Evolutionary conservation across 306 rosid species (phyloP).

Genomic region (Cicer chorassanicum): DNA sequence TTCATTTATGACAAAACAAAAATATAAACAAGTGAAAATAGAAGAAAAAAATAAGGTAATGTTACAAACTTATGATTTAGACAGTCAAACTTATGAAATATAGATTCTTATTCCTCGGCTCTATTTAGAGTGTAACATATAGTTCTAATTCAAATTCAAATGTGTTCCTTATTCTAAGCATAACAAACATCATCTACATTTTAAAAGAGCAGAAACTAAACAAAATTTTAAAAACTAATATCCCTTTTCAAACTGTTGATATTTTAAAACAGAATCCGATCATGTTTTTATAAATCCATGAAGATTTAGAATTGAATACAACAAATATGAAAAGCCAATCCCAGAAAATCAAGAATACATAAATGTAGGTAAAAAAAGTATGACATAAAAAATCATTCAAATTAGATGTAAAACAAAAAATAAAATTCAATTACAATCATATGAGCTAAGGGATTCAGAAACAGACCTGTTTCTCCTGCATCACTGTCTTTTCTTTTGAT

Average conservation of each 20-base stretch:
- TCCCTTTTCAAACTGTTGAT: background rate
- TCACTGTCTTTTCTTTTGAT: constrained; percentile 91
- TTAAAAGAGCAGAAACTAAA: background rate
- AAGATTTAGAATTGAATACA: background rate
- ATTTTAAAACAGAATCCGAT: background rate
- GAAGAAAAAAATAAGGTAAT: background rate
- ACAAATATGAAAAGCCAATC: constrained; percentile 5
- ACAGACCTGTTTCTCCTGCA: constrained; percentile 90
- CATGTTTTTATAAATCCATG: background rate
- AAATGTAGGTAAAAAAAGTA: background rate
- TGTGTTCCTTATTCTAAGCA: background rate
- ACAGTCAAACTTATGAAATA: background rate
- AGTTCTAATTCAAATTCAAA: background rate
- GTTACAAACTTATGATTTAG: constrained; percentile 5
- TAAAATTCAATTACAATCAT: background rate
- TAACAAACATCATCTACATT: background rate
- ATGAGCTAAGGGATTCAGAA: background rate
- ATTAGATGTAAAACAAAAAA: background rate
- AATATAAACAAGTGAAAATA: background rate
- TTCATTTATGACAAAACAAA: constrained; percentile 29
- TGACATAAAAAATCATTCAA: background rate
- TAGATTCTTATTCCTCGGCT: background rate
- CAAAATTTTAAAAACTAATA: background rate
- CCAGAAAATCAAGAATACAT: background rate
- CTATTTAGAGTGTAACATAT: background rate